Base-by-base conservation (phyloP, 148 eudicot species). In the Chenopodium berlandieri region DNA sequence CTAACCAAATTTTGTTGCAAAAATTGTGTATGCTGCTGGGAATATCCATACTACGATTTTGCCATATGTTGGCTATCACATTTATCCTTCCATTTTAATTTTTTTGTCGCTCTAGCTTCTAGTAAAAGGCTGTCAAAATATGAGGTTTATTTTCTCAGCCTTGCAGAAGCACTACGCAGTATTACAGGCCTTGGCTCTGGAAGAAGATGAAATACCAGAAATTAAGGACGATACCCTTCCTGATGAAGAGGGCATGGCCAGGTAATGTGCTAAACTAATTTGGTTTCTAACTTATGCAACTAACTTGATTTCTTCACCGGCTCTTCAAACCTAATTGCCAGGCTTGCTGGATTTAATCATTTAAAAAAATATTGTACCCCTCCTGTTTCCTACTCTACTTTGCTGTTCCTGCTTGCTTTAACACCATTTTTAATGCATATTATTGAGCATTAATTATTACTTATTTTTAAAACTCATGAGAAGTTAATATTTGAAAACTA, bases 151-250 rank as follows among this genome's bases (percentile, higher is more conserved):
- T 66, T 58, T 79, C 86, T 73, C 89, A 95, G 99, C 95, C 78
- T 89, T 96, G 97, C 99, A 95, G 90, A 94, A 89, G 77, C 99
- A 96, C 86, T 96, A 96, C 84, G 99, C 97, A 65, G 89, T 90
- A 56, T 73, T 96, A 80, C 98, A 96, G 84, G 99, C 99, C 48
- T 88, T 96, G 83, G 98, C 99, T 75, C 82, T 96, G 82, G 98
- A 91, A 84, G 99, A 96, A 89, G 94, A 94, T 75, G 98, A 94
- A 78, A 85, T 95, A 86, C 98, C 99, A 80, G 95, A 96, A 80
- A 83, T 94, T 50, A 90, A 87, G 68, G 99, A 96, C 83, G 98
- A 94, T 86, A 96, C 99, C 75, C 89, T 90, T 87, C 99, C 99
- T 27, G 98, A 96, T 83, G 97, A 92, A 86, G 93, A 91, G 85